These are phyloP conservation scores for Acarospora socialis DNA, from an alignment of 2,329 filamentous ascomycete genomes.

Conservation along the genomic window DNA sequence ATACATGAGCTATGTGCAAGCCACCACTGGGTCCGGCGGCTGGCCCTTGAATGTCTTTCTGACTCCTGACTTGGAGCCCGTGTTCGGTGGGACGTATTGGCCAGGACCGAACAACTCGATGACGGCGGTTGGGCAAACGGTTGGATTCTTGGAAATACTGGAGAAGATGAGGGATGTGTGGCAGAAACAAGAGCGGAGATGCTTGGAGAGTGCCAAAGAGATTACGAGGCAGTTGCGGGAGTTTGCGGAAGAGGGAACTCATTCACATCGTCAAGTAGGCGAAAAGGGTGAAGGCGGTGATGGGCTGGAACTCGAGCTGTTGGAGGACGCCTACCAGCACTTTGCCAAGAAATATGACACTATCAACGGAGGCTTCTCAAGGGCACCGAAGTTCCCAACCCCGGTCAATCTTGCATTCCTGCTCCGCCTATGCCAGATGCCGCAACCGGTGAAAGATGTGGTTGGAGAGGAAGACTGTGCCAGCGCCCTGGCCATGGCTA, in stretches of 20 bases:
- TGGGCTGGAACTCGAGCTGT: constrained; percentile 70
- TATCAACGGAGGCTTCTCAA: constrained; percentile 64
- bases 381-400: constrained; percentile 77
- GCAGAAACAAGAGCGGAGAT: constrained; percentile 70
- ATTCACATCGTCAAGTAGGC: constrained; percentile 22
- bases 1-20: constrained; percentile 97
- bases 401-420: constrained; percentile 75
- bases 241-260: constrained; percentile 77
- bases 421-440: constrained; percentile 57
- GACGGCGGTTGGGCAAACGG: constrained; percentile 38
- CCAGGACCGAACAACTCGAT: constrained; percentile 52
- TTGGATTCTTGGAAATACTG: constrained; percentile 73
- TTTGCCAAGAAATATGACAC: constrained; percentile 70
- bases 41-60: constrained; percentile 97
- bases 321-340: constrained; percentile 78
- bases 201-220: constrained; percentile 68
- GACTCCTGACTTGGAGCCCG: constrained; percentile 79
- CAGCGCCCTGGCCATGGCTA: constrained; percentile 61
- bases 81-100: constrained; percentile 96
- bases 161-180: constrained; percentile 63
- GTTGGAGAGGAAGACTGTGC: constrained; percentile 68
- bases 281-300: constrained; percentile 40
- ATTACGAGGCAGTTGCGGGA: constrained; percentile 68
- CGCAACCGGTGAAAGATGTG: constrained; percentile 63
- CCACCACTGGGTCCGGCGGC: constrained; percentile 75